Conservation (phyloP, 163 green algal species). For the Chlamydomonas reinhardtii region DNA sequence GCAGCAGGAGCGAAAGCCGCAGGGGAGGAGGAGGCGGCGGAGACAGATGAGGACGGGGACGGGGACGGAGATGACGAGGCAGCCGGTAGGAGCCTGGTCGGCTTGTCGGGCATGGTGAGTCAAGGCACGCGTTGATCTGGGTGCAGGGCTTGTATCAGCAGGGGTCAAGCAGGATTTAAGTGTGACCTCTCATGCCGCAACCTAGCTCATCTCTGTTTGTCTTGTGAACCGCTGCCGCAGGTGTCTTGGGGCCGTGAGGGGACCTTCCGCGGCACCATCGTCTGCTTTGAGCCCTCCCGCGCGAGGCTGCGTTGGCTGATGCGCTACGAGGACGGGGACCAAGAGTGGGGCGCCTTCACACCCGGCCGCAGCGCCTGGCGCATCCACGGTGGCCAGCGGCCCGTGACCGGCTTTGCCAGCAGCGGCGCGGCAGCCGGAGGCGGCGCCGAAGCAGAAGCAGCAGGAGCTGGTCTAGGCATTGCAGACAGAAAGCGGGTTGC, state of each 20-base stretch:
- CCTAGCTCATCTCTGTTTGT: no score
- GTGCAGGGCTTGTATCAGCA: background rate
- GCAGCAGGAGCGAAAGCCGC: background rate
- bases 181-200: no score
- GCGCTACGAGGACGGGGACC: constrained; percentile 27
- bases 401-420: background rate
- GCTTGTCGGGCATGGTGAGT: background rate
- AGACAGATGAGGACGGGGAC: background rate
- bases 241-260: constrained; percentile 34
- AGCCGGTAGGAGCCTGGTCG: background rate
- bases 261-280: constrained; percentile 33
- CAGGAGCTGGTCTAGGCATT: no score
- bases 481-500: no score
- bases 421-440: no score
- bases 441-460: no score
- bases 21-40: no score
- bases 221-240: no score
- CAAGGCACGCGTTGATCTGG: no score
- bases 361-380: background rate
- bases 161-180: no score
- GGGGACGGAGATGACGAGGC: background rate
- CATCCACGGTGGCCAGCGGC: background rate
- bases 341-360: background rate
- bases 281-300: background rate
- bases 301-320: constrained; percentile 37